Evolutionary conservation across 352 stramenopile species (phyloP), one percentile per base, ranked within the genome.

Genomic region (Globisporangium heterothallicum): DNA sequence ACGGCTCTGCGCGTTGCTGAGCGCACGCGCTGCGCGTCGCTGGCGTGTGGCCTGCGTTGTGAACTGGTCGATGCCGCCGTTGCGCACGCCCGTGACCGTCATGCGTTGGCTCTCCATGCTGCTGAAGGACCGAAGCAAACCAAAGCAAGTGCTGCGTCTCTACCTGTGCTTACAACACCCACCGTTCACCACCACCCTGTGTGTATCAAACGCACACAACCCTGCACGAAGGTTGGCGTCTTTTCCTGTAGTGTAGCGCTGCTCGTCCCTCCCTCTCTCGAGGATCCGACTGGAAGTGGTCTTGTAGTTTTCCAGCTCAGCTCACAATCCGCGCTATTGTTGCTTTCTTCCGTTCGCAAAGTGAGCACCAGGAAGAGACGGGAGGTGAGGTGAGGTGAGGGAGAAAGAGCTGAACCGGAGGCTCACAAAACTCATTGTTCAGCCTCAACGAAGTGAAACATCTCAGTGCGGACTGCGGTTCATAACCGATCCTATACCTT

Each of bases 61-160:
- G 22, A 41, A 10, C 21, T n/a, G 24, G 30, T 42, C 27, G 42
- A 45, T 43, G 40, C 50, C 45, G 25, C 24, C 40, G 36, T 55
- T 45, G 50, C 35, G 42, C 40, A 18, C 36, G 13, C 41, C 51
- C 18, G 55, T 43, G 25, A 55, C 46, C 16, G 44, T 56, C 57
- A 64, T 64, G 32, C 57, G 57, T 46, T 64, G 49, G 36, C 42
- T 59, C 57, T 64, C 49, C 57, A 64, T 64, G 42, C 21, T 53
- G 29, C 22, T 27, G 19, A n/a, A n/a, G n/a, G n/a, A n/a, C n/a
- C n/a, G n/a, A n/a, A n/a, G n/a, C n/a, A n/a, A n/a, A n/a, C n/a
- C n/a, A n/a, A n/a, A n/a, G n/a, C n/a, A n/a, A n/a, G n/a, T n/a
- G n/a, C n/a, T n/a, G n/a, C n/a, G n/a, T n/a, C n/a, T n/a, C n/a